Base-by-base conservation (phyloP, 2,329 filamentous ascomycete genomes). In the Monilinia aucupariae region DNA sequence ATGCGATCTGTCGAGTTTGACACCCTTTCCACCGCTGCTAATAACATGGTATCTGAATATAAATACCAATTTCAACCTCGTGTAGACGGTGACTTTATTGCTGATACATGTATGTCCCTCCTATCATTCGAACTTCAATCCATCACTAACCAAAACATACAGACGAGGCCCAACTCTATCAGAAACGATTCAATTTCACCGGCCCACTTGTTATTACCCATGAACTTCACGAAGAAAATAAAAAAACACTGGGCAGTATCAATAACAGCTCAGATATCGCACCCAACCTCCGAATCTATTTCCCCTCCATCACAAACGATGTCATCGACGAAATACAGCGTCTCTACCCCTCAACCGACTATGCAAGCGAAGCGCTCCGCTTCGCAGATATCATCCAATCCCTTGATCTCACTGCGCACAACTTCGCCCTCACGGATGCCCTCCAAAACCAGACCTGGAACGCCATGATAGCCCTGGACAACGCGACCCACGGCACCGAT, bases 381-480 rank as follows among this genome's bases (percentile, higher is more conserved):
- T 75, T 75, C 51, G 62, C 72, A 9, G 74, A 76, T 56, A 76
- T 76, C 67, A 72, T 74, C 64, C 74, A 76, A 64, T 70, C 69
- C 4, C 72, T 76, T 51, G 72, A 75, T 61, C 64, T 75, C 27
- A 74, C 72, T 1, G 72, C 72, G 4, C 69, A 75, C 52, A 71
- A 75, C 65, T 67, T 74, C 27, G 74, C 74, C 6, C 61, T 75
- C 0, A 76, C 74, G 1, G 69, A 73, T 13, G 74, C 73, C 30
- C 60, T 76, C 30, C 66, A 72, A 8, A 76, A 76, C 68, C 64
- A 75, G 48, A 76, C 74, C 5, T 76, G 73, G 74, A 76, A 76
- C 63, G 73, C 71, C 1, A 67, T 71, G 68, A 71, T 75, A 27
- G 70, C 69, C 15, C 65, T 76, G 3, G 73, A 65, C 27, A 25